phyloP scores from a whole-genome alignment of 2,329 filamentous ascomycete genomes.

The Delphinella strobiligena region DNA sequence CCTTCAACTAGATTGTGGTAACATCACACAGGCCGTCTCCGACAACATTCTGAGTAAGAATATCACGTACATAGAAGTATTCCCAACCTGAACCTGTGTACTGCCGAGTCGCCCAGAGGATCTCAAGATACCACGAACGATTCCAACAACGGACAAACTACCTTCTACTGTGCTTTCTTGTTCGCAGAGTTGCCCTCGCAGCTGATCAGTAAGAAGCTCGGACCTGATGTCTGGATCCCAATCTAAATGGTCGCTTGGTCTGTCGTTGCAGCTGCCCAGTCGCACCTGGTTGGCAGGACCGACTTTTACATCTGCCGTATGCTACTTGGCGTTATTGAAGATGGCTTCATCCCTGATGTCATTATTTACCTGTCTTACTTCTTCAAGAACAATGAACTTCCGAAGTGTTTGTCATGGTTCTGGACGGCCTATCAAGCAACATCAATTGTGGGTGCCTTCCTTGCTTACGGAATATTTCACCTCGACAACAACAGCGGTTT shows the following conservation, averaged over 20 bases:
- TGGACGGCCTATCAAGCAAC: conserved; percentile 23
- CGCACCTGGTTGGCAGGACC: conserved; percentile 21
- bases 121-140: conserved; percentile 33
- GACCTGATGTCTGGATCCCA: conserved; percentile 32
- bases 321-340: conserved; percentile 20
- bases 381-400: conserved; percentile 29
- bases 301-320: conserved; percentile 14
- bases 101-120: conserved; percentile 30
- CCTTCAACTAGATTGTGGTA: conserved; percentile 14
- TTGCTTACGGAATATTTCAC: conserved; percentile 18
- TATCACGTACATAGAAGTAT: conserved; percentile 16
- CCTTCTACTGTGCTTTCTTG: conserved; percentile 32
- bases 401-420: conserved; percentile 30
- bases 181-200: conserved; percentile 26
- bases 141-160: conserved; percentile 29
- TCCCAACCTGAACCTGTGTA: conserved; percentile 18
- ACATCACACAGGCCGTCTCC: conserved; percentile 14
- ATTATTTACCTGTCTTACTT: conserved; percentile 32
- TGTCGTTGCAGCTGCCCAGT: conserved; percentile 24
- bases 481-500: conserved; percentile 17
- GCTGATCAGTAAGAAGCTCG: conserved; percentile 39
- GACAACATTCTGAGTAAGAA: conserved; percentile 28
- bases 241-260: conserved; percentile 25
- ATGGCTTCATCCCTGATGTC: conserved; percentile 21
- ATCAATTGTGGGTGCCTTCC: conserved; percentile 18